Base-by-base conservation (phyloP, 805 yeast species). In the Kockiozyma suomiensis region DNA sequence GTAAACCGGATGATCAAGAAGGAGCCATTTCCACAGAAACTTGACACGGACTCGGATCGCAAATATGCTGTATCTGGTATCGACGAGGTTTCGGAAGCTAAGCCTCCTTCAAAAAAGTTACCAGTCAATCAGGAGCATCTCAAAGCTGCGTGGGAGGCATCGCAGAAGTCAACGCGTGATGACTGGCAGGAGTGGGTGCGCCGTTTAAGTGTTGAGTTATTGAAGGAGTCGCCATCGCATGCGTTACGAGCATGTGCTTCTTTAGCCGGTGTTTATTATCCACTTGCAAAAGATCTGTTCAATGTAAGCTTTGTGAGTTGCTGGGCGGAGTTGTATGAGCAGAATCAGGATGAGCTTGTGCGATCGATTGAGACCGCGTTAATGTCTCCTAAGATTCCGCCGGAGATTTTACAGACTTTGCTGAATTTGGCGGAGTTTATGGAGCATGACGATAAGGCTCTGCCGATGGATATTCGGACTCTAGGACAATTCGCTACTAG, bases 121-220 rank as follows among this genome's bases (percentile, higher is more conserved):
- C 92, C 96, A 0, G 82, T 84, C 3, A 84, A 84, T 64, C 86
- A 83, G 65, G 79, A 78, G 54, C 78, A 78, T 7, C 77, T 94
- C 68, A 86, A 89, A 68, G 82, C 84, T 46, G 90, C 92, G 1
- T 94, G 99, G 98, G 97, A 91, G 67, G 87, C 96, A 28, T 83
- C 88, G 25, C 93, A 90, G 66, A 83, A 93, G 65, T 82, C 96
- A 54, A 90, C 97, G 0, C 85, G 86, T 67, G 98, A 92, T 68
- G 99, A 94, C 67, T 94, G 99, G 99, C 93, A 88, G 68, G 98
- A 94, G 70, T 94, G 99, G 99, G 85, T 91, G 65, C 82, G 96
- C 60, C 79, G 94, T 59, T 78, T 94, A 50, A 85, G 94, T 67
- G 87, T 90, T 54, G 97, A 91, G 70, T 73, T 94, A 35, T 76